Evolutionary conservation across 805 yeast species (phyloP).

Genomic region (Hagleromyces aurorensis): DNA sequence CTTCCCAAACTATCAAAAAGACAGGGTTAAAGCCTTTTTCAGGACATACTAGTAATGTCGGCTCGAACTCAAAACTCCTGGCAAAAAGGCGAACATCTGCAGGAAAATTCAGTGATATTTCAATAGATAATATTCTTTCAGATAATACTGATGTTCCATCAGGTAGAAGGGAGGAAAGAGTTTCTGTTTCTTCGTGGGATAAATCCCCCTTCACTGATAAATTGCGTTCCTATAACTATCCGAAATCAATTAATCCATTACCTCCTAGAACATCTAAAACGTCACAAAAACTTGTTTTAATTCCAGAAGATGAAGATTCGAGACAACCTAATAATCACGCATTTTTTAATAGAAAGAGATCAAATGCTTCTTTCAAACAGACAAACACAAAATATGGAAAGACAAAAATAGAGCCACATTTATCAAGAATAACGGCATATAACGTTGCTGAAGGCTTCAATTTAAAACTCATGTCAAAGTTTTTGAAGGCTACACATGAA

Average conservation of each 20-base stretch:
- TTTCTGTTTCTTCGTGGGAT: slow-evolving; percentile 31
- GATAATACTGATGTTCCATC: slow-evolving; percentile 85
- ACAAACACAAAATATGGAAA: slow-evolving; percentile 36
- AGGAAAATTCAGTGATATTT: slow-evolving; percentile 64
- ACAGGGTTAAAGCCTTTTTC: slow-evolving; percentile 3
- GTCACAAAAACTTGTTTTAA: slow-evolving; percentile 76
- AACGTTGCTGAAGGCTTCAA: slow-evolving; percentile 79
- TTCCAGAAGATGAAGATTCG: slow-evolving; percentile 47
- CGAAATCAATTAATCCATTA: slow-evolving; percentile 24
- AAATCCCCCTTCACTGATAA: slow-evolving; percentile 10
- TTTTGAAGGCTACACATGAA: slow-evolving; percentile 61
- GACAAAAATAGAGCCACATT: slow-evolving; percentile 38
- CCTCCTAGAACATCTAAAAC: slow-evolving; percentile 74
- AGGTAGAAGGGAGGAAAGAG: slow-evolving; percentile 42
- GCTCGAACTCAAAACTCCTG: slow-evolving; percentile 1
- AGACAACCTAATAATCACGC: slow-evolving; percentile 5
- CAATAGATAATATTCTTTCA: slow-evolving; percentile 70
- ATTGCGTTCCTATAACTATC: slow-evolving; percentile 11
- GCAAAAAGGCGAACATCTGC: slow-evolving; percentile 7
- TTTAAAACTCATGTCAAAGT: slow-evolving; percentile 52
- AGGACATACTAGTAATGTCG: slow-evolving; percentile 6
- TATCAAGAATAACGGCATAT: slow-evolving; percentile 87
- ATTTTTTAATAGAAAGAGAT: slow-evolving; percentile 6
- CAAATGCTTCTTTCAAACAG: slow-evolving; percentile 15
- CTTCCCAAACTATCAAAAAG: too few relatives aligned